phyloP scores from a whole-genome alignment of 352 stramenopile genomes.

The Aphanomyces astaci region DNA sequence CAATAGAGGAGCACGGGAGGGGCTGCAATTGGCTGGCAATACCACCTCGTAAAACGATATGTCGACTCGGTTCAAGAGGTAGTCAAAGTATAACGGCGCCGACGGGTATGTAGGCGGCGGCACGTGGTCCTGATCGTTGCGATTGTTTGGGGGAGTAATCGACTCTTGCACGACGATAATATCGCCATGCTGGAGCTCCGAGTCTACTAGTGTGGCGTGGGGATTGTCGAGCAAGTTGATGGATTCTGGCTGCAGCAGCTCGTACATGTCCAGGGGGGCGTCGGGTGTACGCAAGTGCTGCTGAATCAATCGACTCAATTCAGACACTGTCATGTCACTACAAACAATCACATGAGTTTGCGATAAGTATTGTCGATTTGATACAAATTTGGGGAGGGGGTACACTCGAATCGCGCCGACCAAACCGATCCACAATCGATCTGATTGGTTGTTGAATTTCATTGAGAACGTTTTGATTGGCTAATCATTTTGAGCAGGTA shows the following conservation, averaged over 20 bases:
- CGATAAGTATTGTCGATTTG: no score
- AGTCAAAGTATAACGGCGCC: conserved; percentile 72
- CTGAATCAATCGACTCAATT: background rate
- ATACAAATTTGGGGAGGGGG: no score
- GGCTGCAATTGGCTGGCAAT: conserved; percentile 34
- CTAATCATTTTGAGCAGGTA: no score
- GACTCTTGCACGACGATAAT: conserved; percentile 66
- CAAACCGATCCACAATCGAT: no score
- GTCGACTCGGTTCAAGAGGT: conserved; percentile 73
- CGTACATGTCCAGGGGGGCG: conserved; percentile 62
- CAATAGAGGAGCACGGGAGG: no score
- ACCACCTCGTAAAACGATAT: conserved; percentile 44
- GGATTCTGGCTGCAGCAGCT: conserved; percentile 61
- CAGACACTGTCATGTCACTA: background rate
- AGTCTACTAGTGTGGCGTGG: conserved; percentile 29
- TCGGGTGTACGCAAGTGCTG: conserved; percentile 36
- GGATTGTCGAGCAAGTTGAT: conserved; percentile 53
- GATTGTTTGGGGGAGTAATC: conserved; percentile 1
- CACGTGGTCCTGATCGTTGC: conserved; percentile 27
- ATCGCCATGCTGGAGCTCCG: conserved; percentile 75
- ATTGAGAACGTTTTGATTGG: no score
- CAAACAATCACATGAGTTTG: conserved; percentile 25
- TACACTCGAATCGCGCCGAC: no score
- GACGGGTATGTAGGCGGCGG: conserved; percentile 39
- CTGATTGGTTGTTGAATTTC: no score